phyloP scores from a whole-genome alignment of 176 grass and related monocot genomes.

The Typha latifolia region DNA sequence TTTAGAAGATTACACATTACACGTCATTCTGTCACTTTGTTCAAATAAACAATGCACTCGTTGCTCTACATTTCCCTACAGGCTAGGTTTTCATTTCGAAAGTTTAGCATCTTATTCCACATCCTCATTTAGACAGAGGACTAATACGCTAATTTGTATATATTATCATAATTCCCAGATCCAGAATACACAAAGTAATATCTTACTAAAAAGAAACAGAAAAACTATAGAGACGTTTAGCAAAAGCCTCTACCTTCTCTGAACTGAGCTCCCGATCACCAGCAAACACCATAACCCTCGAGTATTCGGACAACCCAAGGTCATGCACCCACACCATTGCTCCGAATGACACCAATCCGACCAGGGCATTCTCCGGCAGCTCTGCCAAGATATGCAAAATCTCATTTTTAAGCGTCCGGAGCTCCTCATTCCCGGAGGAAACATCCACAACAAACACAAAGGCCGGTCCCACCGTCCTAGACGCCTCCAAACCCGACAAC shows the following conservation, averaged over 20 bases:
- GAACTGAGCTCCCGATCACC: conserved; percentile 72
- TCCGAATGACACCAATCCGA: conserved; percentile 63
- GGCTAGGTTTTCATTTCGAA: no score
- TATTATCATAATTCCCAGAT: no score
- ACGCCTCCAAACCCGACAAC: background rate
- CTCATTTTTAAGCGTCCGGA: conserved; percentile 66
- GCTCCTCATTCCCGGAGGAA: conserved; percentile 40
- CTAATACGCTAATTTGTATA: no score
- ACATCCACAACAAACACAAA: conserved; percentile 69
- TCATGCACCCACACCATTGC: conserved; percentile 85
- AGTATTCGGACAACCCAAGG: conserved; percentile 57
- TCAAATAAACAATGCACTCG: no score
- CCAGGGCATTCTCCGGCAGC: conserved; percentile 56
- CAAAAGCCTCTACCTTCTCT: conserved; percentile 38
- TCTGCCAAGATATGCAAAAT: conserved; percentile 61
- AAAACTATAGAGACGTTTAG: background rate
- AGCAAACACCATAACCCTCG: conserved; percentile 56
- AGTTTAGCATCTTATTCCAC: no score
- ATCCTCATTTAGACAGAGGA: no score
- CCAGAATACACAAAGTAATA: no score
- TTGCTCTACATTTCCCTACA: no score
- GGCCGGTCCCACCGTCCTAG: conserved; percentile 9
- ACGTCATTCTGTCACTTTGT: no score
- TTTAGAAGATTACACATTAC: no score
- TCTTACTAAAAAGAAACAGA: no score